Evolutionary conservation across 306 rosid species (phyloP).

Genomic region (Vachellia pachyceras): DNA sequence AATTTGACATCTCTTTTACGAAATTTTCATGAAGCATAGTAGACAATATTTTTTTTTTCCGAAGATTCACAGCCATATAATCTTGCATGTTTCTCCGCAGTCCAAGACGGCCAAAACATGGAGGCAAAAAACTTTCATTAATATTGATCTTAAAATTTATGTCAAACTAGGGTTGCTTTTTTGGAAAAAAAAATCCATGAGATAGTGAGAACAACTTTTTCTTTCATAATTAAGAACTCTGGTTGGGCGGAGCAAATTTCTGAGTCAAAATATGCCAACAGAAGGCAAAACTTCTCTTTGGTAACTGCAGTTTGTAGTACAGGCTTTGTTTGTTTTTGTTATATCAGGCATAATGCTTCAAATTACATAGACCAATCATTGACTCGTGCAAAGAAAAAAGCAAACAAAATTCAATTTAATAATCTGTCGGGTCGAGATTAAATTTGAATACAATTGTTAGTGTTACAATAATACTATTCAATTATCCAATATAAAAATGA

Average conservation of each 20-base stretch:
- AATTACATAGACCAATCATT: neutral
- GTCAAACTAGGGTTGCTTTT: neutral
- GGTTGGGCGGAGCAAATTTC: neutral
- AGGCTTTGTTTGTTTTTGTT: neutral
- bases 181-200: too few relatives aligned
- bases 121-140: neutral
- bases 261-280: neutral
- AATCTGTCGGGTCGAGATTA: neutral
- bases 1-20: neutral
- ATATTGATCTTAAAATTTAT: neutral
- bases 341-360: neutral
- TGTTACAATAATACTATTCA: neutral
- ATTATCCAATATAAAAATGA: neutral
- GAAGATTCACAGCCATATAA: neutral
- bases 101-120: neutral
- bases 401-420: neutral
- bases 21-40: too few relatives aligned
- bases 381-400: neutral
- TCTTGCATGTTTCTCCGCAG: neutral
- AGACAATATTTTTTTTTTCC: neutral
- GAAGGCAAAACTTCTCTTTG: constrained; percentile 2
- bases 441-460: neutral
- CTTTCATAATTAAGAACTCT: neutral
- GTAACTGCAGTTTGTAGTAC: neutral
- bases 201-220: neutral